These are phyloP conservation scores for Russula sp. DNA, from an alignment of 768 basidiomycete species.

Conservation along the genomic window DNA sequence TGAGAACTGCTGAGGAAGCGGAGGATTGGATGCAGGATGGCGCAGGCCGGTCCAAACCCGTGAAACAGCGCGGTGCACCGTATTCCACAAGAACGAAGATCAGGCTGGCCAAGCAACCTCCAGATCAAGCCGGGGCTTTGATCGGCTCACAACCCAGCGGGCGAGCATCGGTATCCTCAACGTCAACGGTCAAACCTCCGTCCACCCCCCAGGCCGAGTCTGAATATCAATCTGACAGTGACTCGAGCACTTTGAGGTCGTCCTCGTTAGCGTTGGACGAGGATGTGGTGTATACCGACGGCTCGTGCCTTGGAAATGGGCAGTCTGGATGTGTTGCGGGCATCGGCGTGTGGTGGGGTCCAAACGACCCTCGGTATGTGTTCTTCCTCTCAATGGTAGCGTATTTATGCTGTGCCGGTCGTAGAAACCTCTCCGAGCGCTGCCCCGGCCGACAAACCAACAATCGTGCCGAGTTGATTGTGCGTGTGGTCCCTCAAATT, in stretches of 20 bases:
- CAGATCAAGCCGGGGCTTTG: not conserved
- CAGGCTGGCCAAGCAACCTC: not conserved
- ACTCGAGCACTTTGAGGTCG: not conserved
- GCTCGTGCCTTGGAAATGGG: slow-evolving; percentile 83
- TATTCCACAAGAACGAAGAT: not conserved
- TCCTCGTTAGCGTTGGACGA: slow-evolving; percentile 23
- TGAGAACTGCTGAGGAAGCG: slow-evolving; percentile 50
- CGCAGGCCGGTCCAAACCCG: not conserved
- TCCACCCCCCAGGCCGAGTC: not conserved
- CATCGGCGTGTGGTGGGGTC: slow-evolving; percentile 86
- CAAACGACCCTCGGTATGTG: slow-evolving; percentile 50
- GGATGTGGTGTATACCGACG: slow-evolving; percentile 75
- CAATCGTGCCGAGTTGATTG: slow-evolving; percentile 83
- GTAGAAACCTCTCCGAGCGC: slow-evolving; percentile 74
- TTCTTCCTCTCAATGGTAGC: slow-evolving; percentile 3
- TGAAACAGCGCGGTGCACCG: not conserved
- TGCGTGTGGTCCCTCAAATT: slow-evolving; percentile 28
- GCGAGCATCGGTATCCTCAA: not conserved
- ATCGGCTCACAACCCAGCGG: not conserved
- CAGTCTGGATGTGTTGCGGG: slow-evolving; percentile 60
- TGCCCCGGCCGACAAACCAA: slow-evolving; percentile 83
- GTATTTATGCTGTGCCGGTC: not conserved
- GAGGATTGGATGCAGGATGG: slow-evolving; percentile 39
- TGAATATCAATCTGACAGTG: not conserved
- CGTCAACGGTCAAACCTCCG: not conserved